phyloP scores from a whole-genome alignment of 495 filamentous ascomycete species.

The Gamarada debralockiae region DNA sequence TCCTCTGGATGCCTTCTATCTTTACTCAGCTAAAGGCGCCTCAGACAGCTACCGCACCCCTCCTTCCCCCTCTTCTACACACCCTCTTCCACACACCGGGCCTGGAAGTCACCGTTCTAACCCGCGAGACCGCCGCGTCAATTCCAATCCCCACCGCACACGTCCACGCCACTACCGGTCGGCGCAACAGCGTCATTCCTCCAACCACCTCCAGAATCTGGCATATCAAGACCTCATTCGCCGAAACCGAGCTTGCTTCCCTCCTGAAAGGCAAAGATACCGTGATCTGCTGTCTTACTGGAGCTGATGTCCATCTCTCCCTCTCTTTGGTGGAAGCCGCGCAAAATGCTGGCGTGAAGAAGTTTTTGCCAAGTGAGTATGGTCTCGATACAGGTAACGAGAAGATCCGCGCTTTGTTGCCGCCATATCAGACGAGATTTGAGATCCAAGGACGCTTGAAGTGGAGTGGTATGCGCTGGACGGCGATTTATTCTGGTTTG shows the following conservation, averaged over 20 bases:
- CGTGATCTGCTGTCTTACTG: slow-evolving; percentile 11
- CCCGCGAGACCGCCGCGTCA: slow-evolving; percentile 5
- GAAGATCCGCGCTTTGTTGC: slow-evolving; percentile 22
- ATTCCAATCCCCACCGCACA: not conserved
- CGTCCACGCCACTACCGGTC: not conserved
- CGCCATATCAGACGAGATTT: slow-evolving; percentile 5
- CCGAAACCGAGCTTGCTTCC: not conserved
- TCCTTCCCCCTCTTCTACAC: slow-evolving; percentile 11
- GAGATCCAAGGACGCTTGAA: slow-evolving; percentile 12
- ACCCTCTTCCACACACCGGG: not conserved
- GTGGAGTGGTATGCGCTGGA: slow-evolving; percentile 7
- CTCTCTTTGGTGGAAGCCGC: slow-evolving; percentile 25
- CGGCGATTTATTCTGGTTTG: slow-evolving; percentile 11
- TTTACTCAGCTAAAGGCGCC: too few relatives aligned
- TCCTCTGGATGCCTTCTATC: too few relatives aligned
- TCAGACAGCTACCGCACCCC: slow-evolving; percentile 16
- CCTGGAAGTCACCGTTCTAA: slow-evolving; percentile 6
- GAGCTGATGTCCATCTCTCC: slow-evolving; percentile 13
- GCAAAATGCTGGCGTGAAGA: slow-evolving; percentile 19
- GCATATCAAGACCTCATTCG: slow-evolving; percentile 12
- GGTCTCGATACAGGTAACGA: slow-evolving; percentile 26
- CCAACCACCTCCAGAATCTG: not conserved
- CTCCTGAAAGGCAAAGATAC: not conserved
- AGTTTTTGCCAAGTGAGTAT: slow-evolving; percentile 32
- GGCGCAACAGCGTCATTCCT: not conserved